phyloP scores from a whole-genome alignment of 75 land plant species.

The Adiantum capillusveneris region DNA sequence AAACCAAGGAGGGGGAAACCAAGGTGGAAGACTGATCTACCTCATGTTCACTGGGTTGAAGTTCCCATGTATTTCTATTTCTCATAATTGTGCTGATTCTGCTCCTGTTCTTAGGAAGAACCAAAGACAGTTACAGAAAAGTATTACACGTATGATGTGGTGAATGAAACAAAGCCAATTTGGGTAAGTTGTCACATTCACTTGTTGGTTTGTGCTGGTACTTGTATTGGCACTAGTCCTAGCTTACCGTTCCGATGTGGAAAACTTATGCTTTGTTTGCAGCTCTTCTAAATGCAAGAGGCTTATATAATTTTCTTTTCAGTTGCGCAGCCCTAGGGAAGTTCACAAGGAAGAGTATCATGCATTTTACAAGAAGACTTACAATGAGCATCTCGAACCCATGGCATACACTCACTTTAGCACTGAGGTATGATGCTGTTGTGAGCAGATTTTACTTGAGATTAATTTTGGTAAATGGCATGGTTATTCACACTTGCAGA shows the following conservation, averaged over 20 bases:
- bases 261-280: background rate
- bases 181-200: slow-evolving; percentile 51
- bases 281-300: background rate
- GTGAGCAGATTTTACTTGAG: background rate
- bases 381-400: slow-evolving; percentile 89
- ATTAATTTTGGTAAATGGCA: background rate
- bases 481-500: too few species aligned
- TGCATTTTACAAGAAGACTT: slow-evolving; percentile 85
- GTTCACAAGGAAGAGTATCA: slow-evolving; percentile 71
- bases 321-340: slow-evolving; percentile 86
- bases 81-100: slow-evolving; percentile 37
- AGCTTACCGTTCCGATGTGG: too few species aligned
- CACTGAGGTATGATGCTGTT: slow-evolving; percentile 60
- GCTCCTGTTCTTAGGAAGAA: slow-evolving; percentile 19
- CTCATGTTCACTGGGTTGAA: slow-evolving; percentile 38
- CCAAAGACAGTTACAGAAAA: slow-evolving; percentile 86
- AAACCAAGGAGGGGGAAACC: background rate
- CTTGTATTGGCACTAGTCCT: too few species aligned
- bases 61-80: too few species aligned
- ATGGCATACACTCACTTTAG: slow-evolving; percentile 79
- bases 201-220: slow-evolving; percentile 2
- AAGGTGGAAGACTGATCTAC: background rate
- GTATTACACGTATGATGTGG: slow-evolving; percentile 92
- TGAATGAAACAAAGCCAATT: slow-evolving; percentile 94
- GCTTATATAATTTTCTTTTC: background rate